Conservation (phyloP, 2,329 filamentous ascomycete genomes). For the Teratosphaeria pseudoeucalypti region DNA sequence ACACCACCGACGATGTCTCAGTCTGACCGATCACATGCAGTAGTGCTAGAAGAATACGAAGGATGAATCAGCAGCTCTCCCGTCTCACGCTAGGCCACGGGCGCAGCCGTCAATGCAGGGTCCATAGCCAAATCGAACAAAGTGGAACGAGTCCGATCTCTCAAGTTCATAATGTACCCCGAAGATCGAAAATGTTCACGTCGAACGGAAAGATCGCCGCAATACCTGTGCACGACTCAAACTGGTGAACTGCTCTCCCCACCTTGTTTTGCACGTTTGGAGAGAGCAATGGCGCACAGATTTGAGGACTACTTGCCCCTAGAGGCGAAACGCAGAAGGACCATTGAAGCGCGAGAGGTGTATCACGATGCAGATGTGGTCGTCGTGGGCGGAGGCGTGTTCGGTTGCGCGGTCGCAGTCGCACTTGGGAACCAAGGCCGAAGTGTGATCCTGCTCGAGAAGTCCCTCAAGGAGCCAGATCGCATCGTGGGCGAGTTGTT, state of each 20-base stretch:
- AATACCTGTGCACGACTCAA: background rate
- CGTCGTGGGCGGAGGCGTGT: conserved; percentile 81
- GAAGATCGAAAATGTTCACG: background rate
- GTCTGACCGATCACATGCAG: background rate
- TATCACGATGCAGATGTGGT: conserved; percentile 69
- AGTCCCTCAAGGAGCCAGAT: conserved; percentile 82
- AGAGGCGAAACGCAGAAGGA: background rate
- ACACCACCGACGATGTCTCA: background rate
- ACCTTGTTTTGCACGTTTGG: background rate
- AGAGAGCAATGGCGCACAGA: background rate
- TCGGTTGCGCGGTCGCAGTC: conserved; percentile 78
- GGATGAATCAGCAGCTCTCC: background rate
- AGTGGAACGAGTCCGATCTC: background rate
- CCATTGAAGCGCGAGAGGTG: background rate
- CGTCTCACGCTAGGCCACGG: background rate
- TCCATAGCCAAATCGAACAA: background rate
- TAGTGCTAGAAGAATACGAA: no score
- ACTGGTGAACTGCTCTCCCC: background rate
- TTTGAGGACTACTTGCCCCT: conserved; percentile 1
- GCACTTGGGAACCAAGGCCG: conserved; percentile 81
- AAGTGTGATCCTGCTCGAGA: conserved; percentile 81
- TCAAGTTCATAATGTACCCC: background rate
- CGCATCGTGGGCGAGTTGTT: conserved; percentile 92
- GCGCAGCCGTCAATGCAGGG: background rate
- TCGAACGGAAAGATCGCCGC: background rate